Percentiles rank a stretch among this genome's conserved stretches.
phyloP scores from a whole-genome alignment of 768 basidiomycete genomes.

The Chalciporus sphaerocephalus region DNA sequence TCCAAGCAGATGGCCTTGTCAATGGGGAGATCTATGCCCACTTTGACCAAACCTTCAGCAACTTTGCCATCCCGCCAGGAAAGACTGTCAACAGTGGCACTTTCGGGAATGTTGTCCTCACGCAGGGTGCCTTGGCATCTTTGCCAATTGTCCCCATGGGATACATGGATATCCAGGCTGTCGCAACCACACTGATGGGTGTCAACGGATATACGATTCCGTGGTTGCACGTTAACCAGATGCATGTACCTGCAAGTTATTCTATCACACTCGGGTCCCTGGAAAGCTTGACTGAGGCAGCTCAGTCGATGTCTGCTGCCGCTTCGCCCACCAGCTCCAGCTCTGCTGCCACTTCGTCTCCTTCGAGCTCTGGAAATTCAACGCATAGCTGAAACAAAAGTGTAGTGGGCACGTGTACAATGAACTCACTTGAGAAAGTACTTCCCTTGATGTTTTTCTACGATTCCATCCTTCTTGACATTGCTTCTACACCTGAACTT shows the following conservation, averaged over 20 bases:
- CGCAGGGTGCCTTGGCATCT: slow-evolving; percentile 53
- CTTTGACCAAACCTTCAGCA: slow-evolving; percentile 51
- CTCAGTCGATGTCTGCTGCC: slow-evolving; percentile 9
- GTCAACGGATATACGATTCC: slow-evolving; percentile 57
- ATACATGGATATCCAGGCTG: slow-evolving; percentile 50
- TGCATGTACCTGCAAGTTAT: slow-evolving; percentile 50
- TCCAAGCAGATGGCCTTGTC: slow-evolving; percentile 53
- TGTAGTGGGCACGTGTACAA: not conserved
- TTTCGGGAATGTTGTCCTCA: slow-evolving; percentile 54
- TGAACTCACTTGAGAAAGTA: no score
- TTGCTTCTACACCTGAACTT: not conserved
- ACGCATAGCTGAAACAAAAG: slow-evolving; percentile 4
- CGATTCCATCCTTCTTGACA: no score
- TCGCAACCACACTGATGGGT: slow-evolving; percentile 43
- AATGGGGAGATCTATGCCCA: slow-evolving; percentile 52
- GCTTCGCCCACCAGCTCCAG: not conserved
- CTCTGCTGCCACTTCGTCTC: not conserved
- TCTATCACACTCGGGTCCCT: slow-evolving; percentile 19
- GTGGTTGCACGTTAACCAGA: slow-evolving; percentile 59
- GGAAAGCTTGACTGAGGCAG: slow-evolving; percentile 14
- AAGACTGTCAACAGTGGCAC: slow-evolving; percentile 58
- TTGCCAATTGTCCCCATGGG: slow-evolving; percentile 54
- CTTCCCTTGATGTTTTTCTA: no score
- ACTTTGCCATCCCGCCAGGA: slow-evolving; percentile 54
- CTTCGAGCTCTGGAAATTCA: slow-evolving; percentile 3